Conservation (phyloP, 2,329 filamentous ascomycete species). For the Pyricularia grisea region DNA sequence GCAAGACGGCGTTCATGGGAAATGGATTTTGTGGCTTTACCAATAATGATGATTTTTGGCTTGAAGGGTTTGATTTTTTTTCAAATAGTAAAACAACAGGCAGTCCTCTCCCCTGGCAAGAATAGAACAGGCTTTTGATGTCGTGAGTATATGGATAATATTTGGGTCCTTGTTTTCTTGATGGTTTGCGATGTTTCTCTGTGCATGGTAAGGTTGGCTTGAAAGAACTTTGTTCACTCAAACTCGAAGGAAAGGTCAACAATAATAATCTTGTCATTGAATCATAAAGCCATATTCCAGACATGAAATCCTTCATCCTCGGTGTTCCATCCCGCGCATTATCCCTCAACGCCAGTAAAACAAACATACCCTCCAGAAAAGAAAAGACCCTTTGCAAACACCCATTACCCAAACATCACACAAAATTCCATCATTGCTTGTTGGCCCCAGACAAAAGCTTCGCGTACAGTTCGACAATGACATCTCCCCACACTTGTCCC, state of each 20-base stretch:
- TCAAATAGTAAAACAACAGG: neutral
- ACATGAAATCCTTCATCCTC: neutral
- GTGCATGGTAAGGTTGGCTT: neutral
- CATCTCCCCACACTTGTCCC: constrained; percentile 41
- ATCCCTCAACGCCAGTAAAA: neutral
- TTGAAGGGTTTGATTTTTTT: neutral
- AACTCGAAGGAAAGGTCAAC: neutral
- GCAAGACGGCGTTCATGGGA: neutral
- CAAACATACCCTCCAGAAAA: neutral
- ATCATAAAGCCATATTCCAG: neutral
- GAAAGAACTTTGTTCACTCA: neutral
- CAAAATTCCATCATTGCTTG: constrained; percentile 23
- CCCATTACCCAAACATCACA: neutral
- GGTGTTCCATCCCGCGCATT: too few species aligned
- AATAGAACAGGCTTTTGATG: neutral
- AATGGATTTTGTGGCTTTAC: neutral
- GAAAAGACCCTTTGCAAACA: neutral
- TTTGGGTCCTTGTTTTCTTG: too few species aligned
- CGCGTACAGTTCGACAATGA: constrained; percentile 44
- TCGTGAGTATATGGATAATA: too few species aligned
- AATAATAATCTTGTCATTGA: neutral
- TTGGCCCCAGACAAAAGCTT: constrained; percentile 45
- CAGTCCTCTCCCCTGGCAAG: neutral
- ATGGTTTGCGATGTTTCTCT: neutral
- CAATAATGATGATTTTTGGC: neutral